These are phyloP conservation scores for Lithospermum erythrorhizon DNA, from an alignment of 257 asterid species.

Conservation along the genomic window DNA sequence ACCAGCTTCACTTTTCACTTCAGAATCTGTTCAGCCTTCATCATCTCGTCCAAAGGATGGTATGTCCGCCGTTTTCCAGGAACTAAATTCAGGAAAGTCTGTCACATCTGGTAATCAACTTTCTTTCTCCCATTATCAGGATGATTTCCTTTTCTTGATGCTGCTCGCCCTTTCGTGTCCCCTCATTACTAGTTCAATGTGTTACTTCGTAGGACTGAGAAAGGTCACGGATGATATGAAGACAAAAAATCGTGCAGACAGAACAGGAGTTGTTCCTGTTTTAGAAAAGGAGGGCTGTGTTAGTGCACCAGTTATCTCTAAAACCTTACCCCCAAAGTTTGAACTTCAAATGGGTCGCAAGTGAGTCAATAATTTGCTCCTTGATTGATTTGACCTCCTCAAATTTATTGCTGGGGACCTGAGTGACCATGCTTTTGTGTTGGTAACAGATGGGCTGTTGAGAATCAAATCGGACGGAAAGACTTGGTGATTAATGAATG, in stretches of 20 bases:
- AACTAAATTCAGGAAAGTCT: slow-evolving; percentile 71
- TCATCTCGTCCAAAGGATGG: slow-evolving; percentile 75
- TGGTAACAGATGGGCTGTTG: slow-evolving; percentile 84
- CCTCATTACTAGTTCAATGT: slow-evolving; percentile 5
- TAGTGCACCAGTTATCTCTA: slow-evolving; percentile 49
- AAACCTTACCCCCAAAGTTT: slow-evolving; percentile 76
- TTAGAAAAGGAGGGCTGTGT: slow-evolving; percentile 46
- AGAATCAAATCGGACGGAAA: slow-evolving; percentile 80
- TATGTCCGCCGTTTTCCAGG: slow-evolving; percentile 91
- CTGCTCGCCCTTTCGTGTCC: background rate
- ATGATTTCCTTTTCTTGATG: background rate
- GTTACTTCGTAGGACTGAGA: slow-evolving; percentile 49
- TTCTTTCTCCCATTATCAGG: no score
- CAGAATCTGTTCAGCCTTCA: slow-evolving; percentile 61
- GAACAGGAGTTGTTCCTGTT: slow-evolving; percentile 50
- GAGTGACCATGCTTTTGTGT: slow-evolving; percentile 11
- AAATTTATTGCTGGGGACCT: slow-evolving; percentile 10
- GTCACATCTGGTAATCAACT: slow-evolving; percentile 57
- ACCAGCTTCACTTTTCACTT: slow-evolving; percentile 67
- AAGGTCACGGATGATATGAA: slow-evolving; percentile 95
- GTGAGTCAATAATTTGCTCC: slow-evolving; percentile 42
- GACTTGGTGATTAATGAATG: slow-evolving; percentile 86
- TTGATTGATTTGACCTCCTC: background rate
- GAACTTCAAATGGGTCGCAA: slow-evolving; percentile 99
- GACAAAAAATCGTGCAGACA: slow-evolving; percentile 74